phyloP scores from a whole-genome alignment of 139 green algal genomes.

The Eudorina sp. region DNA sequence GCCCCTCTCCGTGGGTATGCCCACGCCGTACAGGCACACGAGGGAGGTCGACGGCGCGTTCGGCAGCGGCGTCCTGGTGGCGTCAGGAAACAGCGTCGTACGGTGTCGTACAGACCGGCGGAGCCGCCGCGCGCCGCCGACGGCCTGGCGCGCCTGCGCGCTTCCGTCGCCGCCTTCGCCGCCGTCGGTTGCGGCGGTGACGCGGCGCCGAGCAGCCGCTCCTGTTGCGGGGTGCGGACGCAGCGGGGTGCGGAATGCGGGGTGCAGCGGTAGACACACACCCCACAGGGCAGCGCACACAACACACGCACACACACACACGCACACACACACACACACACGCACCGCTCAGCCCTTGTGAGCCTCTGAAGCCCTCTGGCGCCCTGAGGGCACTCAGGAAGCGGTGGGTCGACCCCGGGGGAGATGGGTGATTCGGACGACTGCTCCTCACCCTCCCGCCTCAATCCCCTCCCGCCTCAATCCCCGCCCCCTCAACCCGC shows the following conservation, averaged over 20 bases:
- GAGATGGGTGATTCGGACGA: no score
- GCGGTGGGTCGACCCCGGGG: no score
- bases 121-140: neutral
- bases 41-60: slow-evolving; percentile 72
- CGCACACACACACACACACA: no score
- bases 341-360: no score
- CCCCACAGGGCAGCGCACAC: no score
- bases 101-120: neutral
- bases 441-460: no score
- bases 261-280: neutral
- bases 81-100: slow-evolving; percentile 48
- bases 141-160: neutral
- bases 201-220: neutral
- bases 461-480: no score
- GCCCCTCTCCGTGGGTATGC: slow-evolving; percentile 78
- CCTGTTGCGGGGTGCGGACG: neutral
- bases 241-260: neutral
- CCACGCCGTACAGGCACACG: slow-evolving; percentile 83
- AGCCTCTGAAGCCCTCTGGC: no score
- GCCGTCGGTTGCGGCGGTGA: neutral
- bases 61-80: slow-evolving; percentile 70
- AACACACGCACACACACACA: no score
- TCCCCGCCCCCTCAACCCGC: no score
- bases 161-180: neutral
- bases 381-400: no score